These are phyloP conservation scores for Debaryomyces coudertii DNA, from an alignment of 1,139 yeast genomes.

Conservation along the genomic window DNA sequence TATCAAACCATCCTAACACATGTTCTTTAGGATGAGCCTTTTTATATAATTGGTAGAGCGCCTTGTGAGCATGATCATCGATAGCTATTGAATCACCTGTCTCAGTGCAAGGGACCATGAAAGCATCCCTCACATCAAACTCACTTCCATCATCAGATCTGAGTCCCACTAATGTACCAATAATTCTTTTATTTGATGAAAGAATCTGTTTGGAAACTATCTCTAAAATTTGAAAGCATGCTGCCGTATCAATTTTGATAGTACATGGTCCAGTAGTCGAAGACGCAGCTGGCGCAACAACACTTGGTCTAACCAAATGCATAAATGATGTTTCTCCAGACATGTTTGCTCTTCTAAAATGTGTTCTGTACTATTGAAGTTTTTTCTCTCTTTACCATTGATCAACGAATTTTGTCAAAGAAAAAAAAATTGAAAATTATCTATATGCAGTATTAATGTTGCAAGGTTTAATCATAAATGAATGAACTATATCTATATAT, in stretches of 20 bases:
- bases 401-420: constrained; percentile 9
- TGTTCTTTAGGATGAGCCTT: constrained; percentile 79
- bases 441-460: constrained; percentile 5
- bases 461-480: not conserved
- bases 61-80: constrained; percentile 74
- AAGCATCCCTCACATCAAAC: constrained; percentile 75
- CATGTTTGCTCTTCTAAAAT: constrained; percentile 12
- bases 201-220: constrained; percentile 49
- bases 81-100: constrained; percentile 74
- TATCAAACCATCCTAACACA: constrained; percentile 89
- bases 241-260: constrained; percentile 66
- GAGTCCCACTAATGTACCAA: constrained; percentile 81
- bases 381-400: constrained; percentile 6
- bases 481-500: not conserved
- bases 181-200: constrained; percentile 58
- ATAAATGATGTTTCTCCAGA: constrained; percentile 33
- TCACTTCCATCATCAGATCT: constrained; percentile 87
- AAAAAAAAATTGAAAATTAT: constrained; percentile 4
- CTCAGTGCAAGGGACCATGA: constrained; percentile 82
- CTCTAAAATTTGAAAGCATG: constrained; percentile 68
- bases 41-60: constrained; percentile 72
- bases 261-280: constrained; percentile 50
- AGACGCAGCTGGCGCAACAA: constrained; percentile 56
- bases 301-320: constrained; percentile 66
- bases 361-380: constrained; percentile 9